Base-by-base conservation (phyloP, 1,284 basidiomycete species). In the Sphagnurus paluster region DNA sequence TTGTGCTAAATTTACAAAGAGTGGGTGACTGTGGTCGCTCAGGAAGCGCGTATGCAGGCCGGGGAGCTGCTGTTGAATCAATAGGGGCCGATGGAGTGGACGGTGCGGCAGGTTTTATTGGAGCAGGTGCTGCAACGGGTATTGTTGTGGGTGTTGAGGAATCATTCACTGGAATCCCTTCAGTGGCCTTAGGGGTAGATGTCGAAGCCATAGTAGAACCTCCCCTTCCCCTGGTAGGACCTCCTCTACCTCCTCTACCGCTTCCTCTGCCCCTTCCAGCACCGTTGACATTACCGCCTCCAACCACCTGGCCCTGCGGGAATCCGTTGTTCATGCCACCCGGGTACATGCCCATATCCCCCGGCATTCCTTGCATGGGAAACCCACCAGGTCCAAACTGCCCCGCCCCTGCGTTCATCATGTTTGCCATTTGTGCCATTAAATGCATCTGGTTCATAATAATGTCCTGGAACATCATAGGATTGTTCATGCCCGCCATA, bases 1-100 rank as follows among this genome's bases (percentile, higher is more conserved):
- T 94, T 17, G 87, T 75, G 5, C 79, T 83, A 56, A 88, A 97
- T 69, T 95, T 95, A 80, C 94, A 98, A 16, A 98, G 71, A 0
- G 87, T 89, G 0, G 89, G 89, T 2, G 89, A 90, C 56, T 86
- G 84, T 2, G 88, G 89, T 23, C 89, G 77, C 50, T 85, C 82
- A n/a, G 87, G 87, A 10, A 81, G 61, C 2, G 71, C 74, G 55
- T 80, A 85, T 2, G 74, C 71, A 5, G 70, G 60, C 24, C 69
- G 72, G 46, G 60, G 58, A 4, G 66, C 55, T 11, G 63, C 51
- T 20, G 56, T 38, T 44, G 56, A 26, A 13, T 64, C 45, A 26
- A 58, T 51, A 19, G 65, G 50, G 2, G 61, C 41, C 2, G 65
- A 55, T 21, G 55, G 44, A 17, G 59, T 44, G 17, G 58, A 34